Base-by-base conservation (phyloP, 169 alveolate genomes). In the Plasmodium blacklocki region DNA sequence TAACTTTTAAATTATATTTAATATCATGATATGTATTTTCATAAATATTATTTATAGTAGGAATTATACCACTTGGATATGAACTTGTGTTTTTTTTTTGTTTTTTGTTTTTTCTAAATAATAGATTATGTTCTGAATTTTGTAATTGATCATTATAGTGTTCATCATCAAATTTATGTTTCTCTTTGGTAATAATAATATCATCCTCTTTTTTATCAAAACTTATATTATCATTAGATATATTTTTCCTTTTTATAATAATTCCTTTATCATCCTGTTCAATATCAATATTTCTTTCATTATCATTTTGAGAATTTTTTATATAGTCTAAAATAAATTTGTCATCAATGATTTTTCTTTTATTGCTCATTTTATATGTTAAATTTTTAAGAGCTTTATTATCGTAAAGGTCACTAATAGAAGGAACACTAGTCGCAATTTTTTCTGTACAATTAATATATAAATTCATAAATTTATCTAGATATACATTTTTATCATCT, bases 11-110 rank as follows among this genome's bases (percentile, higher is more conserved):
- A 45, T 80, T 80, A 52, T 80, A 80, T 4, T 45, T 45, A 1
- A 80, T 54, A 47, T 80, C 90, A 49, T 66, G 67, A 80, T 80
- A 80, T 67, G 90, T 80, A 47, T 67, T 60, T 59, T 80, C 70
- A 68, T 68, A 43, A 15, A 80, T 80, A 56, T 56, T 68, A 29
- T 80, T 62, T 15, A 80, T 39, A 39, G 43, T 14, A 9, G 60
- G 64, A 12, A 23, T 29, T 18, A 43, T 64, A 12, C 32, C 12
- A 39, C 47, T 39, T 12, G 62, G 62, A 52, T 52, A n/a, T 0
- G 21, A 52, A 12, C n/a, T 52, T 5, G 7, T 5, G 11, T 39
- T 39, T 49, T 9, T 18, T 39, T 76, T 76, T 64, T 3, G 29
- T 8, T 64, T 76, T 64, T 64, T 66, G 1, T 23, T 7, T 29